Base-by-base conservation (phyloP, 2,329 filamentous ascomycete species). In the Daldinia sp. region DNA sequence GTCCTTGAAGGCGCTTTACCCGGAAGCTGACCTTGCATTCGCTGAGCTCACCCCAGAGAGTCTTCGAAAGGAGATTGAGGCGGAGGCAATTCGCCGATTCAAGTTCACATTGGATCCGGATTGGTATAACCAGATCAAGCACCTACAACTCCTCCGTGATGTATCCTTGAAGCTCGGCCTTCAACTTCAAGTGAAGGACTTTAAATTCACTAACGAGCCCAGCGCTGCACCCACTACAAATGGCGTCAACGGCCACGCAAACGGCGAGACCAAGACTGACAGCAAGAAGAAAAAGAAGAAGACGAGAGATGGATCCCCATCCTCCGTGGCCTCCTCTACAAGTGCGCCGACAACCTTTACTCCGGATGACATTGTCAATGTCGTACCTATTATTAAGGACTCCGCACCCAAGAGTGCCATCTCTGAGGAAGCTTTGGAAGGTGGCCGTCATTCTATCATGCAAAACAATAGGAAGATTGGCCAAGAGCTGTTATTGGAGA, bases 401-500 rank as follows among this genome's bases (percentile, higher is more conserved):
- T 96, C 96, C 3, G 91, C 92, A 67, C 96, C 95, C 42, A 92
- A 93, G 81, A 98, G 94, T 79, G 86, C 93, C 28, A 87, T 99
- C 68, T 95, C 96, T 0, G 96, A 99, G 80, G 96, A 99, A 82
- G 95, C 96, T 13, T 86, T 99, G 48, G 96, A 99, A 81, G 96
- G 95, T 64, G 96, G 96, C 26, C 93, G 94, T 60, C 95, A 99
- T 78, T 98, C 95, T n/a, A 90, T 99, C 68, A 89, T 96, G 75
- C 95, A 98, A 79, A 92, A 93, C 78, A 94, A 99, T 84, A 95
- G 93, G 83, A 96, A 98, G 82, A 89, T 99, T 51, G 96, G 96
- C 44, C 94, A 98, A 81, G 96, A 99, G 81, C 87, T 99, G 63
- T 88, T 99, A 33, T 84, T 98, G n/a, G 96, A 99, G 81, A 98